Base-by-base conservation (phyloP, 2,329 filamentous ascomycete species). In the Calonectria pseudoturangicola region DNA sequence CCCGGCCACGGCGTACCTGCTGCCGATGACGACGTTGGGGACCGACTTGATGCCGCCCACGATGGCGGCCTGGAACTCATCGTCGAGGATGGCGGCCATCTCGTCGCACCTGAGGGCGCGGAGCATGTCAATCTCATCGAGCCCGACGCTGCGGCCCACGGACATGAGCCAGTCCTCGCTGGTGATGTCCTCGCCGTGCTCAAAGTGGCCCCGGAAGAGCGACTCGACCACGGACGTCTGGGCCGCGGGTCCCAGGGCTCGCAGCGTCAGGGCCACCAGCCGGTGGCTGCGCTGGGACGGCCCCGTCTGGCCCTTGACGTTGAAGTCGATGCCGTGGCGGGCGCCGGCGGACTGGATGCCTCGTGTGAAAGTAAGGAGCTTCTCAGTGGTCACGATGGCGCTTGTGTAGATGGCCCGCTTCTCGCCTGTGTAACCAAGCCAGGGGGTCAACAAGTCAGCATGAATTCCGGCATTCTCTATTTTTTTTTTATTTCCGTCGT, bases 1-100 rank as follows among this genome's bases (percentile, higher is more conserved):
- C 0, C 94, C 94, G 10, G 92, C 91, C 21, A 96, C 87, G 75
- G 92, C 89, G 82, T 91, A 95, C 79, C 86, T 86, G 1, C 88
- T 90, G 80, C 95, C 93, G 64, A 96, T 88, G 2, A 91, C 92
- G 79, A 94, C 94, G 77, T 93, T 92, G 18, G 94, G 94, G 76
- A 96, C 93, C 0, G 93, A 94, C 70, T 87, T 87, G 66, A 96
- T 84, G 8, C 82, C 83, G 5, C 77, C 74, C 13, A 77, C 73
- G 28, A 77, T 77, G 50, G 83, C 82, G 9, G 58, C 73, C 51
- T 78, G 67, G 1, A 81, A 82, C 70, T 83, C 80, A 9, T 76
- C 76, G 71, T 86, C 83, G 16, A 85, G 76, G 10, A 72, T 60
- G 13, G 75, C 66, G 2, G 76, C 82, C 18, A 75, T 74, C 27